These are phyloP conservation scores for Fusarium sp. DNA, from an alignment of 2,329 filamentous ascomycete species.

Conservation along the genomic window DNA sequence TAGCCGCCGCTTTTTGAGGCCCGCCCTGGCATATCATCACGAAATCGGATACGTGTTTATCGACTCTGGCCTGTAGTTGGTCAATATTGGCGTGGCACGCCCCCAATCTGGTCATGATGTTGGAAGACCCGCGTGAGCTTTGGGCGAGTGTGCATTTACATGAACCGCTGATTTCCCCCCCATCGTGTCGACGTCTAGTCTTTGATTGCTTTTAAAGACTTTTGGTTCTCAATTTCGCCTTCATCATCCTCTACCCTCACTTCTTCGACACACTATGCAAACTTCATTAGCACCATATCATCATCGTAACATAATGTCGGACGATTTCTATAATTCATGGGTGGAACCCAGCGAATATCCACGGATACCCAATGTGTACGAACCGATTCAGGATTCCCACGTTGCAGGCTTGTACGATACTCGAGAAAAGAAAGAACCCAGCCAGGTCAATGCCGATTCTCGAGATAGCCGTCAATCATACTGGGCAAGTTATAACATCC, in stretches of 20 bases:
- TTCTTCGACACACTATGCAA: slow-evolving; percentile 13
- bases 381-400: slow-evolving; percentile 30
- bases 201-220: slow-evolving; percentile 11
- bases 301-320: slow-evolving; percentile 22
- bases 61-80: slow-evolving; percentile 25
- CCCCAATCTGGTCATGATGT: slow-evolving; percentile 32
- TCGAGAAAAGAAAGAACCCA: slow-evolving; percentile 18
- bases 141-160: slow-evolving; percentile 36
- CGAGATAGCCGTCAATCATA: slow-evolving; percentile 9
- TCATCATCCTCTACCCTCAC: background rate
- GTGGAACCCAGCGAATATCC: slow-evolving; percentile 38
- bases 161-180: slow-evolving; percentile 14
- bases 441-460: background rate
- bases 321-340: slow-evolving; percentile 36
- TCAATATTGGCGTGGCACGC: slow-evolving; percentile 31
- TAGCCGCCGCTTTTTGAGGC: slow-evolving; percentile 36
- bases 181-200: slow-evolving; percentile 3
- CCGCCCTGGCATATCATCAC: slow-evolving; percentile 24
- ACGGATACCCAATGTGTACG: slow-evolving; percentile 43
- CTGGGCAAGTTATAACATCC: slow-evolving; percentile 5
- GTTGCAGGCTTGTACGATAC: slow-evolving; percentile 9
- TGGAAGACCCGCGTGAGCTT: slow-evolving; percentile 37
- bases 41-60: slow-evolving; percentile 13
- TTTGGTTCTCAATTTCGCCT: background rate
- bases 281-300: slow-evolving; percentile 25